Evolutionary conservation across 1,284 basidiomycete species (phyloP).

Genomic region (Leccinum solheimii): DNA sequence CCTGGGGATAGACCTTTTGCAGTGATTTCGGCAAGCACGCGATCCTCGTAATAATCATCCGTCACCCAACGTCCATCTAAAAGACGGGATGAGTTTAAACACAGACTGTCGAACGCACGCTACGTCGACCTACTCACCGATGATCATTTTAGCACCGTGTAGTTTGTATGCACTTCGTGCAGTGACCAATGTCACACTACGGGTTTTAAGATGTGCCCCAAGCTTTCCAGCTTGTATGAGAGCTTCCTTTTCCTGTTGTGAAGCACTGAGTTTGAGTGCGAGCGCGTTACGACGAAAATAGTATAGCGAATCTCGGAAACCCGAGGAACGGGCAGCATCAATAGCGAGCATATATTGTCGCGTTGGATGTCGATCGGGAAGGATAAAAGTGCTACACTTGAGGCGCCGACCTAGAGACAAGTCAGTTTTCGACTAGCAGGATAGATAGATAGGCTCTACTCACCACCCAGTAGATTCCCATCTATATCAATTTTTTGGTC

Average conservation of each 20-base stretch:
- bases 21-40: constrained; percentile 69
- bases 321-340: constrained; percentile 93
- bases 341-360: constrained; percentile 94
- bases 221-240: constrained; percentile 88
- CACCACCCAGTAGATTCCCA: constrained; percentile 85
- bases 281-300: constrained; percentile 92
- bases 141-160: constrained; percentile 88
- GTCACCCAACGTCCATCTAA: constrained; percentile 87
- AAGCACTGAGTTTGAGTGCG: constrained; percentile 87
- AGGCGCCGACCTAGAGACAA: constrained; percentile 69
- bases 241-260: constrained; percentile 86
- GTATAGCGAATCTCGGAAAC: constrained; percentile 95
- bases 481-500: constrained; percentile 88
- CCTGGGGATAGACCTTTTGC: constrained; percentile 73
- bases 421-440: constrained; percentile 3
- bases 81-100: neutral
- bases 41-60: constrained; percentile 95
- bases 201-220: constrained; percentile 83
- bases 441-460: constrained; percentile 28
- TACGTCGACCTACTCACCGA: constrained; percentile 53
- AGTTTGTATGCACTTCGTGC: constrained; percentile 93
- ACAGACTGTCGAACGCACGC: neutral
- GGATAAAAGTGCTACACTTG: constrained; percentile 85
- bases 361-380: constrained; percentile 80
- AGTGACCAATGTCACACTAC: constrained; percentile 92